Conservation (phyloP, 805 yeast genomes). For the Sugiyamaella smithiae region DNA sequence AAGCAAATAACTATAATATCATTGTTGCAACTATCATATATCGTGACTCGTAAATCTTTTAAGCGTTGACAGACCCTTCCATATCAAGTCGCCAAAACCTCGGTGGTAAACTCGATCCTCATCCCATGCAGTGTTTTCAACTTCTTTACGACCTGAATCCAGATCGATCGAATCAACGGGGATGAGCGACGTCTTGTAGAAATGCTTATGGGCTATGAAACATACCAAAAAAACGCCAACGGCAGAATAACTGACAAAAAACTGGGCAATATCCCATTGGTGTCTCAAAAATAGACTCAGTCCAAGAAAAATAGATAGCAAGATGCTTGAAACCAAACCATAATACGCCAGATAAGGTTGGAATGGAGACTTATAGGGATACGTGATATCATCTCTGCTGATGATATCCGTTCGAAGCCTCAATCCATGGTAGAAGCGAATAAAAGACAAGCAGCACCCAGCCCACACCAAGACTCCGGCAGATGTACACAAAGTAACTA, state of each 20-base stretch:
- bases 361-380: conserved; percentile 66
- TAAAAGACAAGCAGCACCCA: conserved; percentile 63
- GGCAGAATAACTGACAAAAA: conserved; percentile 65
- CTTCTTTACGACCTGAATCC: conserved; percentile 81
- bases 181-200: conserved; percentile 62
- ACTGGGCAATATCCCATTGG: conserved; percentile 57
- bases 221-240: conserved; percentile 50
- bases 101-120: conserved; percentile 48
- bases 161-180: conserved; percentile 72
- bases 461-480: conserved; percentile 79
- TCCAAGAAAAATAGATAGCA: conserved; percentile 57
- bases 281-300: conserved; percentile 56
- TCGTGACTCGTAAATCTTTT: conserved; percentile 8
- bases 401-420: conserved; percentile 61
- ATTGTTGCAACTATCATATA: neutral
- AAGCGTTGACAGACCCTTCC: conserved; percentile 1
- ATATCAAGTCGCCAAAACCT: conserved; percentile 10
- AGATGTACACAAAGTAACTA: conserved; percentile 66
- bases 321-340: conserved; percentile 54
- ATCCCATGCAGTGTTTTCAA: conserved; percentile 78
- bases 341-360: conserved; percentile 68
- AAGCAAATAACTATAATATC: neutral
- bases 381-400: conserved; percentile 57
- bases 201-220: conserved; percentile 53
- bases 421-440: conserved; percentile 63